Percentiles rank a stretch among this genome's conserved stretches.
Evolutionary conservation across 345 rosid genomes (phyloP).

Genomic region (Melaleuca quinquenervia): DNA sequence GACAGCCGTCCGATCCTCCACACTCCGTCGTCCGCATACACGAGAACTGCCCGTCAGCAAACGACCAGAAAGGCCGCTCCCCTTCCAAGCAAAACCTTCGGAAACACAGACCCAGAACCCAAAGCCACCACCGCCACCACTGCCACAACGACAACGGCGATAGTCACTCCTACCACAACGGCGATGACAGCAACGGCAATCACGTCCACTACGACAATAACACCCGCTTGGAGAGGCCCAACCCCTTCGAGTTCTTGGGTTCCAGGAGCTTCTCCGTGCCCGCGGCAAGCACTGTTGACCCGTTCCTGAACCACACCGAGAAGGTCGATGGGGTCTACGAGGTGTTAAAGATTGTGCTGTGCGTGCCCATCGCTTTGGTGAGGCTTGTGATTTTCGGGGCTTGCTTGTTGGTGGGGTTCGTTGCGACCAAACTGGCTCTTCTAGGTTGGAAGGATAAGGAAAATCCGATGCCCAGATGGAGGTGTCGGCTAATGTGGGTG

Average conservation of each 20-base stretch:
- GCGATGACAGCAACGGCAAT: background rate
- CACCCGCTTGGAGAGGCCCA: slow-evolving; percentile 4
- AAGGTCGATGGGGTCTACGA: slow-evolving; percentile 57
- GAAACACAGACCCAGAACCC: background rate
- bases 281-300: slow-evolving; percentile 44
- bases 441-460: slow-evolving; percentile 78
- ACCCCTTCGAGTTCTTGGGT: slow-evolving; percentile 60
- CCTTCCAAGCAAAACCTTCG: background rate
- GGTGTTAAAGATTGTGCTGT: slow-evolving; percentile 48
- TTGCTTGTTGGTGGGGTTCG: slow-evolving; percentile 51
- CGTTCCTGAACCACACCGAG: slow-evolving; percentile 61
- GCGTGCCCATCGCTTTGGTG: slow-evolving; percentile 54
- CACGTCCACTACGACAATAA: background rate
- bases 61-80: background rate
- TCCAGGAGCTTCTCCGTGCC: slow-evolving; percentile 39
- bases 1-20: slow-evolving; percentile 21
- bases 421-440: slow-evolving; percentile 70
- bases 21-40: slow-evolving; percentile 37
- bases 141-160: background rate
- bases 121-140: background rate
- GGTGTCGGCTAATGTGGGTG: slow-evolving; percentile 80
- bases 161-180: too few species aligned
- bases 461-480: slow-evolving; percentile 85
- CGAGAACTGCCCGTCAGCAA: background rate
- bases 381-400: slow-evolving; percentile 59